Conservation (phyloP, 148 eudicot genomes). For the Tetragonia tetragonoides region DNA sequence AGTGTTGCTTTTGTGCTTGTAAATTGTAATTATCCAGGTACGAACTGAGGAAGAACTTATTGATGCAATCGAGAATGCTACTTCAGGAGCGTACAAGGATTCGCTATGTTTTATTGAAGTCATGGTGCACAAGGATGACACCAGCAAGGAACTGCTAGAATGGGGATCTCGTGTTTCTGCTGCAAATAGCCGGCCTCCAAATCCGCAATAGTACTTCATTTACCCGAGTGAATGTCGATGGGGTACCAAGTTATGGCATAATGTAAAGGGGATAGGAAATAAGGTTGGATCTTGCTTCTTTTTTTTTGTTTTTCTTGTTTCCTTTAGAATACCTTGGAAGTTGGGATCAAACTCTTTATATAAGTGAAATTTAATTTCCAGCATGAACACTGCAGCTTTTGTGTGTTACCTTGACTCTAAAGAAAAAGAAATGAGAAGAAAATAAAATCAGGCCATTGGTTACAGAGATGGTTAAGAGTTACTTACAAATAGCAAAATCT, state of each 20-base stretch:
- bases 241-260: too few relatives aligned
- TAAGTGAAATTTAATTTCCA: too few relatives aligned
- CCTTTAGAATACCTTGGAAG: too few relatives aligned
- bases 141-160: constrained; percentile 74
- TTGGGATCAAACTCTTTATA: too few relatives aligned
- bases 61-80: constrained; percentile 60
- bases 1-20: too few relatives aligned
- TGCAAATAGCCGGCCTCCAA: constrained; percentile 77
- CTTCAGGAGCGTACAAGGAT: constrained; percentile 41
- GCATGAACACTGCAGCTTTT: too few relatives aligned
- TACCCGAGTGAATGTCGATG: too few relatives aligned
- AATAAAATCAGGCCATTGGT: too few relatives aligned
- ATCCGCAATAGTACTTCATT: constrained; percentile 47
- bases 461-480: not conserved
- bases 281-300: not conserved
- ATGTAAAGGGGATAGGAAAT: not conserved
- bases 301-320: too few relatives aligned
- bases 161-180: constrained; percentile 85
- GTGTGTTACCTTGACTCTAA: too few relatives aligned
- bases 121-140: constrained; percentile 72
- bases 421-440: too few relatives aligned
- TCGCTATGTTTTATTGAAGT: constrained; percentile 77
- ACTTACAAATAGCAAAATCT: not conserved
- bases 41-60: constrained; percentile 57
- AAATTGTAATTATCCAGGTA: constrained; percentile 34